Base-by-base conservation (phyloP, 1,284 basidiomycete genomes). In the Microbotryum intermedium region DNA sequence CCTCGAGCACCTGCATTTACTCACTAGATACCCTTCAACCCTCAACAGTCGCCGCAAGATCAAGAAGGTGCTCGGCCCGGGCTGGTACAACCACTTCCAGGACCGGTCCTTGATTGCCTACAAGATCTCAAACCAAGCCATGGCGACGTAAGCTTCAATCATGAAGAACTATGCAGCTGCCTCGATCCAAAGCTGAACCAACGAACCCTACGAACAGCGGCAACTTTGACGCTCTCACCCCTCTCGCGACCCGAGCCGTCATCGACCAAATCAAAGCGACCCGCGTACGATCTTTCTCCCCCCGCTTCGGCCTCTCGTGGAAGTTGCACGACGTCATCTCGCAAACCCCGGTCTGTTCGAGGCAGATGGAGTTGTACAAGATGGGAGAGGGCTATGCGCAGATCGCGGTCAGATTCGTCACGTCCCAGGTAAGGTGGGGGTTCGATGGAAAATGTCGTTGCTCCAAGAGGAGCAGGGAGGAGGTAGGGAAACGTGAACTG, bases 291-390 rank as follows among this genome's bases (percentile, higher is more conserved):
- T 39, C 34, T 4, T 39, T 39, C 34, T 46, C 57, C 13, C 61
- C 64, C 29, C 65, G 65, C n/a, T 23, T 66, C 20, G 48, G 57
- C n/a, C 51, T 66, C 48, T 59, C 54, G 47, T 66, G 65, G 65
- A 64, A 66, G 61, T 45, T 66, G 51, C 65, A 66, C 59, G 49
- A 57, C 26, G 57, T 61, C 23, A 49, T 61, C 30, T 48, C 56
- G 55, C 61, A 61, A 50, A 25, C 50, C 26, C 25, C 53, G 11
- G 55, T 66, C 25, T 66, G 65, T 42, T 55, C 55, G 55, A 30
- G 65, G n/a, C 48, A 66, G 59, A 61, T 64, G 55, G 65, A 66
- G 52, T 21, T 66, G n/a, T 46, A 58, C 51, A 66, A 66, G 57
- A 56, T 58, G 55, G 59, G 64, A 45, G 65, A 66, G 55, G 50